phyloP scores from a whole-genome alignment of 2,329 filamentous ascomycete genomes.

The Aureobasidium sp. region DNA sequence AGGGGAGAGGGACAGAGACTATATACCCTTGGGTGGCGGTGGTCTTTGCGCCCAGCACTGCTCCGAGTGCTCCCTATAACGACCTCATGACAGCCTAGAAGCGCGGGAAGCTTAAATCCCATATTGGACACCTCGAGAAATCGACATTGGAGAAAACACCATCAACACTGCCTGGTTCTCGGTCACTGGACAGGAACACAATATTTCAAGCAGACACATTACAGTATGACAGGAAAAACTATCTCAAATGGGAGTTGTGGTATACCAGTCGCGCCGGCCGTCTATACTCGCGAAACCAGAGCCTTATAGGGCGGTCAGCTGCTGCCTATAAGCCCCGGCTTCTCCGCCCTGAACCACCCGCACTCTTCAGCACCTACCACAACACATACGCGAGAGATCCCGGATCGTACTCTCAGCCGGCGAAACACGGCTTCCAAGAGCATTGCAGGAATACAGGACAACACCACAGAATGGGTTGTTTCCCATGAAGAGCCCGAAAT shows the following conservation, averaged over 20 bases:
- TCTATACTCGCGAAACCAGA: background rate
- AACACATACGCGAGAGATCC: background rate
- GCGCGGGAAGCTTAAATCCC: background rate
- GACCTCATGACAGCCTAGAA: background rate
- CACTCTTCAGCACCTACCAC: background rate
- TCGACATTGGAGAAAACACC: background rate
- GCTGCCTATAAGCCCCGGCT: background rate
- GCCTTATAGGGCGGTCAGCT: background rate
- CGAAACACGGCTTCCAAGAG: too few relatives aligned
- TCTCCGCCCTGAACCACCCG: background rate
- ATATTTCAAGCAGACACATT: background rate
- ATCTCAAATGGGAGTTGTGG: background rate
- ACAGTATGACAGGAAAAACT: background rate
- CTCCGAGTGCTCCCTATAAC: background rate
- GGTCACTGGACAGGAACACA: background rate
- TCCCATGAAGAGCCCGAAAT: background rate
- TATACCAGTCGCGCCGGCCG: background rate
- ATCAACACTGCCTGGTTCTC: background rate
- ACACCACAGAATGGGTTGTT: background rate
- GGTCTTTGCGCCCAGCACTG: background rate
- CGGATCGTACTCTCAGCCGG: too few relatives aligned
- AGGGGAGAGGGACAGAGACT: background rate
- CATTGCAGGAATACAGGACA: background rate
- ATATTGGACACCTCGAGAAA: background rate
- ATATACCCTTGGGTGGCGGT: background rate